Percentiles rank a stretch among this genome's conserved stretches.
phyloP scores from a whole-genome alignment of 2,329 filamentous ascomycete genomes.

The Daldinia eschscholtzii region DNA sequence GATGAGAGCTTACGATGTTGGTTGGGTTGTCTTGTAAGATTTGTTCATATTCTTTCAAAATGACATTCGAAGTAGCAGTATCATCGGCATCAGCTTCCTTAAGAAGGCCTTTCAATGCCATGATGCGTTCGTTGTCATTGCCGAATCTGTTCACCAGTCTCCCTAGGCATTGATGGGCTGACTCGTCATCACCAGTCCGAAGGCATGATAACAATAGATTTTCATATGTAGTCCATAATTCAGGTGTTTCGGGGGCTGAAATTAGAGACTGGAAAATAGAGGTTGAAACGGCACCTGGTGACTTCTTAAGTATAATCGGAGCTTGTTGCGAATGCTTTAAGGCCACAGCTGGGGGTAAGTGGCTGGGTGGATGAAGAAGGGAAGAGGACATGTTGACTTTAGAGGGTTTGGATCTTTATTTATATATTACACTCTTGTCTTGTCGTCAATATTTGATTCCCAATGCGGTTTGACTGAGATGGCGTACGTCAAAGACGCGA shows the following conservation, averaged over 20 bases:
- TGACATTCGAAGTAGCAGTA: conserved; percentile 72
- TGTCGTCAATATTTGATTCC: background rate
- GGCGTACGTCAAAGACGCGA: conserved; percentile 7
- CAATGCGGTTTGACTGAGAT: conserved; percentile 9
- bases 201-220: conserved; percentile 88
- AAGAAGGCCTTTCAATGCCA: conserved; percentile 84
- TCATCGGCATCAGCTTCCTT: conserved; percentile 84
- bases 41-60: conserved; percentile 82
- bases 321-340: conserved; percentile 72
- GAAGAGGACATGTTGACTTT: conserved; percentile 52
- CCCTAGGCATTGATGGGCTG: conserved; percentile 81
- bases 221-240: conserved; percentile 88
- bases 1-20: conserved; percentile 75
- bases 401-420: background rate
- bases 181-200: conserved; percentile 83
- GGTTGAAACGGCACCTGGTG: conserved; percentile 66
- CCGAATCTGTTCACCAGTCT: conserved; percentile 86
- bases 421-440: background rate
- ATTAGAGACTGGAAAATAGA: conserved; percentile 67
- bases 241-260: conserved; percentile 75
- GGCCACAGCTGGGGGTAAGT: conserved; percentile 68
- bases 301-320: conserved; percentile 66
- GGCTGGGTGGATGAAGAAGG: conserved; percentile 68
- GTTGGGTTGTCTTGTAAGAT: conserved; percentile 79
- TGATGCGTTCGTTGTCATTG: conserved; percentile 83